Conservation (phyloP, 2,329 filamentous ascomycete genomes). For the Fusarium sp. region DNA sequence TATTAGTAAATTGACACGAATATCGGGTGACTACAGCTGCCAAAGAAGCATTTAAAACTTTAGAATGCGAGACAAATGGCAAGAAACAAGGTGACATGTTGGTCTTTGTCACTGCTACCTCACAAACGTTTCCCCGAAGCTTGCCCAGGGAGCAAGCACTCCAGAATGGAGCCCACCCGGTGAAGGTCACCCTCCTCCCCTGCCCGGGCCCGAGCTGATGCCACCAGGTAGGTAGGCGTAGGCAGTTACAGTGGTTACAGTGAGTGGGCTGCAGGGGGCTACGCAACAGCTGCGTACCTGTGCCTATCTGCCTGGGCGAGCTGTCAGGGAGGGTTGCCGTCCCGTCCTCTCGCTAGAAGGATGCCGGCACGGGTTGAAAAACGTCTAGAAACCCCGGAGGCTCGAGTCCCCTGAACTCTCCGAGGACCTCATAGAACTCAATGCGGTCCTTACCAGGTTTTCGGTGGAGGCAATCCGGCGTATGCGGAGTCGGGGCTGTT, state of each 20-base stretch:
- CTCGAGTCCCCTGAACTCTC: slow-evolving; percentile 12
- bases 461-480: slow-evolving; percentile 16
- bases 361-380: slow-evolving; percentile 5
- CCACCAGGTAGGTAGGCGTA: background rate
- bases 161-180: background rate
- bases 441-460: slow-evolving; percentile 2
- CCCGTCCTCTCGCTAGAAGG: background rate
- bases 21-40: background rate
- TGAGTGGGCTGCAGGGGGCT: slow-evolving; percentile 17
- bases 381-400: background rate
- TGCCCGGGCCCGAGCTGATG: slow-evolving; percentile 18
- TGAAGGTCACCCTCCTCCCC: background rate
- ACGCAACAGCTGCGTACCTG: slow-evolving; percentile 3
- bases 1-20: background rate
- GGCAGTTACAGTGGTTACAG: slow-evolving; percentile 18
- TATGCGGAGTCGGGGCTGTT: slow-evolving; percentile 24
- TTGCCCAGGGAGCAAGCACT: background rate
- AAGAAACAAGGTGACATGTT: slow-evolving; percentile 1
- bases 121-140: background rate
- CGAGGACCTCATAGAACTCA: slow-evolving; percentile 1
- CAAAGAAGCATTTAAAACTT: background rate
- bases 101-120: background rate
- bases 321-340: background rate
- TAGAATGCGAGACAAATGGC: background rate
- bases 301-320: background rate